phyloP scores from a whole-genome alignment of 345 rosid genomes.

The Rhodamnia rubescens region DNA sequence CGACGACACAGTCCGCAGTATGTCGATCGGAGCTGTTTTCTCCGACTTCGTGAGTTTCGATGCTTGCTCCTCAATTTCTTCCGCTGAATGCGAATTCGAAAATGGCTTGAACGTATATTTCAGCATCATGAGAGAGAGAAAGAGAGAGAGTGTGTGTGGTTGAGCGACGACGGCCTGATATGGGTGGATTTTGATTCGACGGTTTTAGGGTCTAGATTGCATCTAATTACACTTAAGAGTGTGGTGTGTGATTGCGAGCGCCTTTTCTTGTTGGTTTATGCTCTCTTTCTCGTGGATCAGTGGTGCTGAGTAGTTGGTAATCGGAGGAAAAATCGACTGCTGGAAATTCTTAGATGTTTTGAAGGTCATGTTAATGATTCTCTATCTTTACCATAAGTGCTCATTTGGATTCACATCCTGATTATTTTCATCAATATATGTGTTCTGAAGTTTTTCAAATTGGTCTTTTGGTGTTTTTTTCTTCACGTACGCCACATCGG shows the following conservation, averaged over 20 bases:
- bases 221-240: neutral
- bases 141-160: neutral
- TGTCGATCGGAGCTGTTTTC: constrained; percentile 94
- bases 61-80: neutral
- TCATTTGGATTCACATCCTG: neutral
- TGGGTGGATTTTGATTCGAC: neutral
- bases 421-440: neutral
- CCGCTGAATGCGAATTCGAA: neutral
- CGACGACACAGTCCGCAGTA: constrained; percentile 58
- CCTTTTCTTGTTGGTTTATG: neutral
- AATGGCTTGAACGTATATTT: neutral
- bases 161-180: neutral
- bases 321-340: neutral
- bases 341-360: neutral
- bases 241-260: neutral
- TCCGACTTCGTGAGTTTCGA: constrained; percentile 59
- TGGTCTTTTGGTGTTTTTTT: neutral
- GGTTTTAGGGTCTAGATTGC: neutral
- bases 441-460: neutral
- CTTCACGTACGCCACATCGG: neutral
- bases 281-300: neutral
- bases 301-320: neutral
- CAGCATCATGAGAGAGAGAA: neutral
- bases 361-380: neutral
- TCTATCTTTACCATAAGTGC: neutral